Evolutionary conservation across 768 basidiomycete genomes (phyloP).

Genomic region (Xerocomellus intermedius): DNA sequence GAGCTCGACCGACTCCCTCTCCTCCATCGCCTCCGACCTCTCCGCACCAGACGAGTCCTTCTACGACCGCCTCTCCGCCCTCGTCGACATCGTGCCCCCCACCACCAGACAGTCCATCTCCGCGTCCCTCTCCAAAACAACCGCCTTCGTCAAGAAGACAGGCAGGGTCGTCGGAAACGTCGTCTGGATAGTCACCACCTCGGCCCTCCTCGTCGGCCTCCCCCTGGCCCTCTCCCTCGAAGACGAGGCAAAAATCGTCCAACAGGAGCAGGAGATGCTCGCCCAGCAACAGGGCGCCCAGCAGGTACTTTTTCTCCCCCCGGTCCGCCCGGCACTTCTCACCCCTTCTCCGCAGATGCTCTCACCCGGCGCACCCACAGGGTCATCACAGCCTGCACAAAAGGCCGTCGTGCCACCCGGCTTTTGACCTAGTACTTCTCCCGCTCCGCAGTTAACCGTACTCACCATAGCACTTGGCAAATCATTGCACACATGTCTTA

Average conservation of each 20-base stretch:
- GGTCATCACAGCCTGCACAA: constrained; percentile 33
- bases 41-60: constrained; percentile 77
- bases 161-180: constrained; percentile 79
- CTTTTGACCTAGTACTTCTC: constrained; percentile 47
- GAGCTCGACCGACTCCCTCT: constrained; percentile 67
- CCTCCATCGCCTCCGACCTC: constrained; percentile 71
- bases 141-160: constrained; percentile 61
- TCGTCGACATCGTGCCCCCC: constrained; percentile 95
- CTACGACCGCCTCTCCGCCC: constrained; percentile 83
- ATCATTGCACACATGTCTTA: constrained; percentile 24
- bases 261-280: constrained; percentile 91
- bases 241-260: constrained; percentile 92
- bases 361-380: constrained; percentile 52
- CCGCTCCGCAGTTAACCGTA: constrained; percentile 13
- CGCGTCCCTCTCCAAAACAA: constrained; percentile 56
- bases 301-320: constrained; percentile 55
- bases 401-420: constrained; percentile 80
- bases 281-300: constrained; percentile 92
- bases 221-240: constrained; percentile 92
- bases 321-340: constrained; percentile 3
- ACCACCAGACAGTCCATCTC: constrained; percentile 77
- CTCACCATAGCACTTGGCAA: constrained; percentile 5
- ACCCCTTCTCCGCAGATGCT: constrained; percentile 57
- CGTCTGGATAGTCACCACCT: constrained; percentile 94
- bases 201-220: constrained; percentile 88